Evolutionary conservation across 2,329 filamentous ascomycete species (phyloP), one percentile per base, ranked within the genome.

Genomic region (Rhexocercosporidium sp.): DNA sequence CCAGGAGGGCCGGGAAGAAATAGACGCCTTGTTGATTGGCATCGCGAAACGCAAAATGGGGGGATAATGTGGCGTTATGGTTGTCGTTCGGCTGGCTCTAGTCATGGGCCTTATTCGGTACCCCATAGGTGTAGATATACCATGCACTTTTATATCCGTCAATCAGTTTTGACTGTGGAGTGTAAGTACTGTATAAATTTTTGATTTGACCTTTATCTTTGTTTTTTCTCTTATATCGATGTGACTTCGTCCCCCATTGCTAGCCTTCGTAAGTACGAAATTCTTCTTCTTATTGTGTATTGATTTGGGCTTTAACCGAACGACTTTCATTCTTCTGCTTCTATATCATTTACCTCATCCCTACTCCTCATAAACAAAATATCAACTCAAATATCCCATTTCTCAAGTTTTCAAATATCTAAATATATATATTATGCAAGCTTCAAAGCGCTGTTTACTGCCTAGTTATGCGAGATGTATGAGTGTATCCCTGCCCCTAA

Each of bases 1-100:
- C 76, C 16, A 77, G 76, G 65, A 75, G 77, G 59, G 77, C 76
- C 1, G 72, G 69, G 5, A 77, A 76, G 72, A 75, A 65, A 61
- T 77, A 73, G 39, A 29, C 1, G 20, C 14, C 37, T 2, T 18
- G 6, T 46, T 3, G 11, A 18, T 34, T 7, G 22, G 31, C 0
- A 27, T 16, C 49, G n/a, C 12, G 31, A 44, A 54, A 47, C 47
- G 54, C 60, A 34, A 62, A 68, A 65, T 34, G 20, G 62, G 62
- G 25, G 31, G 62, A 29, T 47, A 53, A 44, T 54, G n/a, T 59
- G 62, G 62, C 53, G 51, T 68, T 59, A 22, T 14, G 47, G 59
- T 44, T 66, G 57, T 27, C 49, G 37, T 25, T 57, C 18, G 59
- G 51, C 14, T 46, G 64, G 46, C 29, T 44, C 14, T 20, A 18